Evolutionary conservation across 768 basidiomycete species (phyloP), one percentile per base, ranked within the genome.

Genomic region (Tricholomella constricta): DNA sequence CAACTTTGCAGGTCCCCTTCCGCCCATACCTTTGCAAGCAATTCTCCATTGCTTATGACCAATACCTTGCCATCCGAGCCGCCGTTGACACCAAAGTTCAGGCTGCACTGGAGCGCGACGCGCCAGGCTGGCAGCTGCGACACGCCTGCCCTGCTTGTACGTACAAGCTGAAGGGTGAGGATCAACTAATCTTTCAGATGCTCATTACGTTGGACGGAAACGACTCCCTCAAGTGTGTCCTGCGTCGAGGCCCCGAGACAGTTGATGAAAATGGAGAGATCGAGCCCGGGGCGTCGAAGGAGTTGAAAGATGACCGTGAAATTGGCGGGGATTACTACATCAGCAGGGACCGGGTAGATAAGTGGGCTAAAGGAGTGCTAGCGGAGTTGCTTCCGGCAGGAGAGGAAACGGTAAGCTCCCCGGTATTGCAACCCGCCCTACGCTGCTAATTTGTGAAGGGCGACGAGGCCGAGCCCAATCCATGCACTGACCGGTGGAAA

Each of bases 101-200:
- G 15, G 25, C 4, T 12, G 62, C 51, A 0, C 61, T 76, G 2
- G 54, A 52, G 3, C 60, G 65, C 1, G 51, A 69, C 32, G 17
- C 41, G 2, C 58, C 61, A 1, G 19, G 61, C 17, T 72, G 66
- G 68, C 54, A 60, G 4, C 29, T 71, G 1, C 25, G 54, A 36
- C 60, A 71, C 48, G 44, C 61, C 6, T 70, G 65, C 44, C 64
- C 69, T 0, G 41, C 63, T 0, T 72, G 71, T 51, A 62, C 59
- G 0, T 68, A 70, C 51, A 60, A 62, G 31, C 54, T 67, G 0
- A 36, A 63, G 19, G 59, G 52, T 4, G 67, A 71, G 51, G 52
- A 47, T 3, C 17, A 51, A 2, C 59, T 71, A 1, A 6, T 43
- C 1, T 63, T 61, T 36, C 19, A 52, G 0, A 60, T 66, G 36